Base-by-base conservation (phyloP, 2,329 filamentous ascomycete species). In the Penicillium sp. region DNA sequence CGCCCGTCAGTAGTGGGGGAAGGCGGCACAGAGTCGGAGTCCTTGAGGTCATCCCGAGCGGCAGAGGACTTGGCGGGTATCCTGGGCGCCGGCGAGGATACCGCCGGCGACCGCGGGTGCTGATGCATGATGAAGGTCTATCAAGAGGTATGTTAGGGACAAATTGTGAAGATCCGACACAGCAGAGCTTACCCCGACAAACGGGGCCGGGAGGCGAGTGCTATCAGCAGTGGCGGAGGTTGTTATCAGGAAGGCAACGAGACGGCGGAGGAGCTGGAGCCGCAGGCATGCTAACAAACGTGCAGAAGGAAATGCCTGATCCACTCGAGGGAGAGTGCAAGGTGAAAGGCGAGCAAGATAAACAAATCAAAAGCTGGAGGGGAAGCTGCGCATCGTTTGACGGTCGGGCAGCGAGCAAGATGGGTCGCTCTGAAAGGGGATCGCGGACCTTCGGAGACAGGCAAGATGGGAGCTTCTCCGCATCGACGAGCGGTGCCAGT, bases 21-120 rank as follows among this genome's bases (percentile, higher is more conserved):
- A 60, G 83, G 81, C 66, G 82, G 78, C 54, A 79, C 79, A 31
- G 84, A 69, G 69, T 79, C 79, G 65, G 77, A 82, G 79, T 96
- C 90, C 85, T 90, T 88, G 56, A 85, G 83, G 73, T 89, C 92
- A 77, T 91, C 91, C 35, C 90, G 85, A 62, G 85, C 81, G 68
- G 89, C 86, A 70, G 90, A 91, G 60, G 89, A 88, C 73, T 88
- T 85, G 54, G 88, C 85, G 50, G 89, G 88, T 69, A 85, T 86
- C 69, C 88, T 88, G 62, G 91, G 88, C 62, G 91, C 92, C 61
- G 89, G 84, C 70, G 87, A 84, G 13, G 65, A 56, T n/a, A 60
- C 58, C 75, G 87, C 84, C 65, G 90, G 89, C 62, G 87, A 85
- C 69, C 93, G 88, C 69, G 90, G 88, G 78, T 93, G 91, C 79